phyloP scores from a whole-genome alignment of 2,329 filamentous ascomycete genomes.

The Ascochyta lentis region DNA sequence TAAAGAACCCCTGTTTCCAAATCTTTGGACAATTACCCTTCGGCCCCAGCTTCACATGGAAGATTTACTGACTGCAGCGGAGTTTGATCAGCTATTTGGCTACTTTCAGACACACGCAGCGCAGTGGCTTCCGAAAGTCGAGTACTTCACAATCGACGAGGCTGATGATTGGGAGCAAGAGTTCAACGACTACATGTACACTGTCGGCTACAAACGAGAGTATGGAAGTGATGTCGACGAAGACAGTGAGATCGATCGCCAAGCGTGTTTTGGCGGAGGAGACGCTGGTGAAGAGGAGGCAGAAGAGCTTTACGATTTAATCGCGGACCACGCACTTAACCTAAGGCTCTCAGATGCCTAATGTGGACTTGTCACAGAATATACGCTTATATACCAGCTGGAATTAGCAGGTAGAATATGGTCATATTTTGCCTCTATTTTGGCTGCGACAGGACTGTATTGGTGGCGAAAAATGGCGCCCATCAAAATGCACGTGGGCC shows the following conservation, averaged over 20 bases:
- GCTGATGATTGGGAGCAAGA: slow-evolving; percentile 1
- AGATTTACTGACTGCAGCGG: neutral
- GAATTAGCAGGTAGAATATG: too few relatives aligned
- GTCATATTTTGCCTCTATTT: too few relatives aligned
- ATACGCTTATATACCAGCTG: too few relatives aligned
- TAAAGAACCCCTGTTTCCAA: neutral
- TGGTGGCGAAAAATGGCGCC: neutral
- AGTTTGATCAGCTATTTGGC: neutral
- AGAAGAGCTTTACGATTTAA: too few relatives aligned
- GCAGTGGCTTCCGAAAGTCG: neutral
- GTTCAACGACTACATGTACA: neutral
- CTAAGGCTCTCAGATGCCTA: too few relatives aligned
- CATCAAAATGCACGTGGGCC: neutral
- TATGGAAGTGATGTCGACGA: neutral
- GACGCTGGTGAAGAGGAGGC: too few relatives aligned
- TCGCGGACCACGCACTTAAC: too few relatives aligned
- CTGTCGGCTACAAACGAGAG: neutral
- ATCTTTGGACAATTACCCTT: neutral
- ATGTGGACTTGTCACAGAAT: too few relatives aligned
- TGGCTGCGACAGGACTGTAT: too few relatives aligned
- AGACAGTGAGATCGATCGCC: neutral
- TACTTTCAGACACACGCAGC: neutral
- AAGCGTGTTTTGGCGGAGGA: too few relatives aligned
- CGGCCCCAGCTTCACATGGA: slow-evolving; percentile 1
- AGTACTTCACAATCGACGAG: slow-evolving; percentile 1